Evolutionary conservation across 345 rosid genomes (phyloP), one percentile per base, ranked within the genome.

Genomic region (Diplotaxis tenuifolia): DNA sequence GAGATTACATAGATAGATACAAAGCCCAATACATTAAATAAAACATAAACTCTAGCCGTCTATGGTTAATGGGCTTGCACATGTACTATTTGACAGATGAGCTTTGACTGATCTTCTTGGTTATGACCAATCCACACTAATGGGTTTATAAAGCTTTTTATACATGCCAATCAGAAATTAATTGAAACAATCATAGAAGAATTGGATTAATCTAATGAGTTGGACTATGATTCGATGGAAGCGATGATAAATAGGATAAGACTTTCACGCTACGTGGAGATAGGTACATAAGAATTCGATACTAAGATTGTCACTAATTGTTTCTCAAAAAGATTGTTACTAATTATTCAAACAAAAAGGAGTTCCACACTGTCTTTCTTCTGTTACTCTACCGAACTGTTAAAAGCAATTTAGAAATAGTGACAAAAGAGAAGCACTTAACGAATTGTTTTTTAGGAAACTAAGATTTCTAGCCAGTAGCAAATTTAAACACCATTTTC

Each of bases 151-250:
- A n/a, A 5, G 29, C 20, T 64, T 63, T 18, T 73, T 52, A 55
- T 65, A 28, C 4, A 55, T 28, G 71, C 29, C 34, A 47, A 73
- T 28, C n/a, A 31, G 20, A 58, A 65, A 15, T 55, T 45, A 57
- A 27, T 7, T 45, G 52, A 45, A 65, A 31, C 21, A 16, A 20
- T 38, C 2, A 28, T 19, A 56, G 2, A 66, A 45, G 0, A 27
- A 47, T 16, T 23, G 28, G 28, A 45, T 57, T 65, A 15, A 4
- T 56, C 23, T 9, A 28, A 5, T 18, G 21, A 27, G 7, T 20
- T 55, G 9, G 50, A 21, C 11, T 40, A 11, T 31, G 50, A 49
- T 4, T 47, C 34, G 67, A 58, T 45, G 27, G 50, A 64, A 19
- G 3, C 5, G 69, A 64, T 40, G 59, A 21, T 56, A 65, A 42